phyloP scores from a whole-genome alignment of 169 alveolate species.

The Babesia sp. region DNA sequence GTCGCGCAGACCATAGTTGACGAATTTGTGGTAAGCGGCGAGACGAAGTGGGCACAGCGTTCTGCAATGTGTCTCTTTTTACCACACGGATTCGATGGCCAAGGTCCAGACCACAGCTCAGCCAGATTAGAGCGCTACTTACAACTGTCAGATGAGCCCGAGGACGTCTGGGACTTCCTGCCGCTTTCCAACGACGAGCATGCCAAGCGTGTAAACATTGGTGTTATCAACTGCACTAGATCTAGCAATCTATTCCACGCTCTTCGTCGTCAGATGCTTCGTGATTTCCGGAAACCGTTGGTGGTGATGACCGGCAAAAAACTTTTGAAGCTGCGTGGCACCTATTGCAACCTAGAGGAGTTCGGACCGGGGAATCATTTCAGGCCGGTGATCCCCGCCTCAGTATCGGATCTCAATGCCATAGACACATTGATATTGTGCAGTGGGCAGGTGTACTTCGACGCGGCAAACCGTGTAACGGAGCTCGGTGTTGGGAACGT shows the following conservation, averaged over 20 bases:
- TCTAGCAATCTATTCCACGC: conserved; percentile 92
- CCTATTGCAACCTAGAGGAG: conserved; percentile 70
- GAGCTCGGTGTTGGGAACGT: conserved; percentile 60
- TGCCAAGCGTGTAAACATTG: conserved; percentile 75
- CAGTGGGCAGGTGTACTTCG: conserved; percentile 90
- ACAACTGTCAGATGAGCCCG: conserved; percentile 79
- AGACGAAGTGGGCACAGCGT: conserved; percentile 91
- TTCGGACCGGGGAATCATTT: conserved; percentile 65
- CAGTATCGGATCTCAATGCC: conserved; percentile 31
- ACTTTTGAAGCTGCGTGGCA: conserved; percentile 72
- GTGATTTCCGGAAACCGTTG: conserved; percentile 81
- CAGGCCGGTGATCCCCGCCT: conserved; percentile 74
- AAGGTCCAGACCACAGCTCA: conserved; percentile 96
- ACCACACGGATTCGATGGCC: conserved; percentile 96
- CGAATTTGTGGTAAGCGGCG: conserved; percentile 91
- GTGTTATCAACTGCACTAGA: conserved; percentile 85
- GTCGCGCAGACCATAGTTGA: conserved; percentile 94
- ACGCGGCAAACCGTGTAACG: conserved; percentile 73
- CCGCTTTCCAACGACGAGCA: conserved; percentile 55
- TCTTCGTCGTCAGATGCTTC: conserved; percentile 88
- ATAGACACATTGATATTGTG: conserved; percentile 86
- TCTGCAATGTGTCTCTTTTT: conserved; percentile 85
- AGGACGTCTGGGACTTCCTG: conserved; percentile 70
- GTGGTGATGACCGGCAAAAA: conserved; percentile 72
- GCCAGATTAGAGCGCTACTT: conserved; percentile 87